These are phyloP conservation scores for Talaromyces liani DNA, from an alignment of 495 filamentous ascomycete species.

Conservation along the genomic window DNA sequence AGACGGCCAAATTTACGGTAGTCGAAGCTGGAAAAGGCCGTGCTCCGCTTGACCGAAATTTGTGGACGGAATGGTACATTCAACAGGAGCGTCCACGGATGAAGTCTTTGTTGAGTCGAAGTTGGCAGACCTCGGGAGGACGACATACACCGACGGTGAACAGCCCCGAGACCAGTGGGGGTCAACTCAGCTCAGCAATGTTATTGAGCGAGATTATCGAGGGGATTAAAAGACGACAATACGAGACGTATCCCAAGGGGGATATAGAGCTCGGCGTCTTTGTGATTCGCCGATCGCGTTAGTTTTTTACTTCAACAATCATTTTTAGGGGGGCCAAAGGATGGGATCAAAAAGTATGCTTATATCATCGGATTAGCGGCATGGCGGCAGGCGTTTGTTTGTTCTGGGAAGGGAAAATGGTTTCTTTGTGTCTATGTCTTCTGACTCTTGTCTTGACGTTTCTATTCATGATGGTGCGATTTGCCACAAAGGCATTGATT, in stretches of 20 bases:
- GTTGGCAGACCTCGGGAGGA: slow-evolving; percentile 38
- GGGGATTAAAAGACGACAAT: slow-evolving; percentile 45
- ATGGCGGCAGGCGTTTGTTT: not conserved
- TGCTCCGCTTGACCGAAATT: slow-evolving; percentile 45
- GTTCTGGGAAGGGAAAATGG: not conserved
- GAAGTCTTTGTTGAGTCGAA: slow-evolving; percentile 49
- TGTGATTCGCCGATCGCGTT: slow-evolving; percentile 46
- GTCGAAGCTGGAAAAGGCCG: slow-evolving; percentile 45
- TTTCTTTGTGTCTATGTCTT: not conserved
- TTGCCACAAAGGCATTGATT: not conserved
- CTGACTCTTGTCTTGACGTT: not conserved
- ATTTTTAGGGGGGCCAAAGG: not conserved
- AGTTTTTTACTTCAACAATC: slow-evolving; percentile 6
- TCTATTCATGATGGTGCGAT: slow-evolving; percentile 3
- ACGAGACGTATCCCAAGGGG: slow-evolving; percentile 34
- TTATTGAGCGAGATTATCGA: slow-evolving; percentile 58
- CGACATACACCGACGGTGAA: slow-evolving; percentile 21
- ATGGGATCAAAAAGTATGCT: not conserved
- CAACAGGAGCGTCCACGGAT: slow-evolving; percentile 64
- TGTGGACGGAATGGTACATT: slow-evolving; percentile 66
- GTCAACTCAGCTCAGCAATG: slow-evolving; percentile 44
- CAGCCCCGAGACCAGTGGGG: slow-evolving; percentile 24
- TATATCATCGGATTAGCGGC: slow-evolving; percentile 3
- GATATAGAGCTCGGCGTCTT: slow-evolving; percentile 58
- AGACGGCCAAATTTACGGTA: slow-evolving; percentile 38